phyloP scores from a whole-genome alignment of 2,329 filamentous ascomycete genomes.

The Trichoderma koningii region DNA sequence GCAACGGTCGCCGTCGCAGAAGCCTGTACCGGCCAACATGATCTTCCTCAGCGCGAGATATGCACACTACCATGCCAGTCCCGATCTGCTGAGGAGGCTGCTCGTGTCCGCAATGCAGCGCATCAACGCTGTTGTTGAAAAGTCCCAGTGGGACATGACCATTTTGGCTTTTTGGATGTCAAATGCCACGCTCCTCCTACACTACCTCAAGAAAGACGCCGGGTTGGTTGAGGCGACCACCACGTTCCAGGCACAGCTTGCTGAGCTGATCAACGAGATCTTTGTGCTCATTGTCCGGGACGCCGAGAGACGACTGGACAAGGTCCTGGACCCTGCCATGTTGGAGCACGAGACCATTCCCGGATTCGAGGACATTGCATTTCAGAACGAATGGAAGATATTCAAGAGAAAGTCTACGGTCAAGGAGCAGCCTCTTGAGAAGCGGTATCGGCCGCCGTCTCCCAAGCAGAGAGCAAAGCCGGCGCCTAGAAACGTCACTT shows the following conservation, averaged over 20 bases:
- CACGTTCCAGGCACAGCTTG: slow-evolving; percentile 89
- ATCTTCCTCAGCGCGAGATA: slow-evolving; percentile 95
- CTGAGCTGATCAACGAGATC: slow-evolving; percentile 95
- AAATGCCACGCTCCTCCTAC: slow-evolving; percentile 89
- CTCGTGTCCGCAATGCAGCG: slow-evolving; percentile 88
- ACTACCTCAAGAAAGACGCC: slow-evolving; percentile 93
- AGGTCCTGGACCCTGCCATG: slow-evolving; percentile 90
- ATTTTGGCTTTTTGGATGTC: slow-evolving; percentile 99
- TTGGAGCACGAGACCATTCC: slow-evolving; percentile 97
- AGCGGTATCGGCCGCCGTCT: slow-evolving; percentile 87
- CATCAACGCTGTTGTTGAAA: slow-evolving; percentile 96
- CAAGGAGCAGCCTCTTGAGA: slow-evolving; percentile 87
- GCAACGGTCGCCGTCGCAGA: slow-evolving; percentile 92
- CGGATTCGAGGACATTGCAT: slow-evolving; percentile 93
- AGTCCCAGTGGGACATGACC: slow-evolving; percentile 98
- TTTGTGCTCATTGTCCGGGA: slow-evolving; percentile 97
- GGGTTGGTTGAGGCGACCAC: slow-evolving; percentile 78
- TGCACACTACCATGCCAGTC: slow-evolving; percentile 91
- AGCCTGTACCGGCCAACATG: slow-evolving; percentile 95
- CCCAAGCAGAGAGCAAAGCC: slow-evolving; percentile 90
- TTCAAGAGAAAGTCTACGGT: slow-evolving; percentile 90
- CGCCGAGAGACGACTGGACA: slow-evolving; percentile 93
- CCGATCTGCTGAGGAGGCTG: slow-evolving; percentile 77
- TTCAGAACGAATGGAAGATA: slow-evolving; percentile 98
- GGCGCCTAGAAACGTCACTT: slow-evolving; percentile 92